Evolutionary conservation across 768 basidiomycete genomes (phyloP).

Genomic region (Amyloporia xantha): DNA sequence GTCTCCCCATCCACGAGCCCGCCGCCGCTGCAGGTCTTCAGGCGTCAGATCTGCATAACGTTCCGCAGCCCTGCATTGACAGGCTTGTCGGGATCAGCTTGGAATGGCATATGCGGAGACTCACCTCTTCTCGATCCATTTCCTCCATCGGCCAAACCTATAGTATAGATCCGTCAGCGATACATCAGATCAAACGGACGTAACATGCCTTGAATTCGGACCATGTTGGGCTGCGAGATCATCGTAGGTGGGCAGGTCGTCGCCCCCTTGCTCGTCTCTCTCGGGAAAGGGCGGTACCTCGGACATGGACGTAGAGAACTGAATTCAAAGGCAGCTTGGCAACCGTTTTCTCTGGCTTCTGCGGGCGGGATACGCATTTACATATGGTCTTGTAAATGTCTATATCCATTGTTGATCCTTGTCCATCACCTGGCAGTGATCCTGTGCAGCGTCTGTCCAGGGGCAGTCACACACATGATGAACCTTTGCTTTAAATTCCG

Average conservation of each 20-base stretch:
- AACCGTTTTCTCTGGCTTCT: neutral
- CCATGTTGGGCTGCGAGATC: constrained; percentile 71
- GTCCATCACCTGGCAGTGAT: too few species aligned
- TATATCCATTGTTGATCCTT: neutral
- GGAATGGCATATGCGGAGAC: constrained; percentile 7
- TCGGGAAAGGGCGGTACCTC: constrained; percentile 27
- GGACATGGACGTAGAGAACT: neutral
- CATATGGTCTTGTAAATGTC: neutral
- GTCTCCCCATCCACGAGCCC: constrained; percentile 67
- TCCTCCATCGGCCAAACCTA: constrained; percentile 81
- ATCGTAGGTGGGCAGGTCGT: constrained; percentile 72
- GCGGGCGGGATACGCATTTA: neutral
- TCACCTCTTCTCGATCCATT: constrained; percentile 89
- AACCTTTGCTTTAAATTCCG: too few species aligned
- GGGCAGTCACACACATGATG: too few species aligned
- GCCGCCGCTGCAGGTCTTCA: constrained; percentile 49
- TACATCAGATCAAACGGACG: too few species aligned
- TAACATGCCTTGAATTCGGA: constrained; percentile 69
- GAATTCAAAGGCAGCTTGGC: neutral
- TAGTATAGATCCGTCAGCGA: constrained; percentile 21
- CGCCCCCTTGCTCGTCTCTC: constrained; percentile 36
- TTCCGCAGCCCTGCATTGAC: constrained; percentile 63
- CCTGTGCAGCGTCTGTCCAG: too few species aligned
- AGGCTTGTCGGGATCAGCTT: constrained; percentile 1
- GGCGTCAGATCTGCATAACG: constrained; percentile 61